Percentiles rank a stretch among this genome's conserved stretches.
These are phyloP conservation scores for Fusarium sp. DNA, from an alignment of 2,329 filamentous ascomycete genomes.

Conservation along the genomic window DNA sequence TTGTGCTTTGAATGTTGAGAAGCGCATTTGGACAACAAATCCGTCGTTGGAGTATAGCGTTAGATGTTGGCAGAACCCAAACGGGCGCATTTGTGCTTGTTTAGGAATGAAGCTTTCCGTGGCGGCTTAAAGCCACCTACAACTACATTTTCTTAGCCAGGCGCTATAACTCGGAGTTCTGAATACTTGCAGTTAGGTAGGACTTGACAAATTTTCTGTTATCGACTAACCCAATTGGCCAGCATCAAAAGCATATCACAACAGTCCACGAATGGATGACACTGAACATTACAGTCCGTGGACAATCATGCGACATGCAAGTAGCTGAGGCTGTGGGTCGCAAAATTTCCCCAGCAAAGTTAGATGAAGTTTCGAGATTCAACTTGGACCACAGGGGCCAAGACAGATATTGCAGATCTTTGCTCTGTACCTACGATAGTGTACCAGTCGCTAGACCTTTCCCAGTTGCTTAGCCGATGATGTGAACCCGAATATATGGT, in stretches of 20 bases:
- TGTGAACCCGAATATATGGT: slow-evolving; percentile 40
- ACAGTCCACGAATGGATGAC: background rate
- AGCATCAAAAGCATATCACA: background rate
- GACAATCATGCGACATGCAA: slow-evolving; percentile 25
- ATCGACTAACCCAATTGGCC: background rate
- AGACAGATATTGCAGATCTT: slow-evolving; percentile 19
- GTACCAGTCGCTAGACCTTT: slow-evolving; percentile 20
- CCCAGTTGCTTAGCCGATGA: slow-evolving; percentile 22
- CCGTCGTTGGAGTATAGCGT: background rate
- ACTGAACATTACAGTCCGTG: slow-evolving; percentile 2
- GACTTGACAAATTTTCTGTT: background rate
- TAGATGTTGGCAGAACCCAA: background rate
- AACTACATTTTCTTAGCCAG: slow-evolving; percentile 5
- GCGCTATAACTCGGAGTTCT: slow-evolving; percentile 14
- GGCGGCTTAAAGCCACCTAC: background rate
- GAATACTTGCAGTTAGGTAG: slow-evolving; percentile 19
- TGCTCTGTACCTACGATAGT: slow-evolving; percentile 10
- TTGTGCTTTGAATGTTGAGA: slow-evolving; percentile 1
- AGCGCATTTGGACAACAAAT: slow-evolving; percentile 10
- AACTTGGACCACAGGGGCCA: slow-evolving; percentile 5
- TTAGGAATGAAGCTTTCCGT: background rate
- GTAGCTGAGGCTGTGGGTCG: slow-evolving; percentile 16
- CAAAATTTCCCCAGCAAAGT: slow-evolving; percentile 8
- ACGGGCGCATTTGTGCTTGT: slow-evolving; percentile 4
- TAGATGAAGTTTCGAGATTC: slow-evolving; percentile 4